Percentiles rank a stretch among this genome's conserved stretches.
Conservation (phyloP, 1,284 basidiomycete species). For the Sanghuangporus weigelae region DNA sequence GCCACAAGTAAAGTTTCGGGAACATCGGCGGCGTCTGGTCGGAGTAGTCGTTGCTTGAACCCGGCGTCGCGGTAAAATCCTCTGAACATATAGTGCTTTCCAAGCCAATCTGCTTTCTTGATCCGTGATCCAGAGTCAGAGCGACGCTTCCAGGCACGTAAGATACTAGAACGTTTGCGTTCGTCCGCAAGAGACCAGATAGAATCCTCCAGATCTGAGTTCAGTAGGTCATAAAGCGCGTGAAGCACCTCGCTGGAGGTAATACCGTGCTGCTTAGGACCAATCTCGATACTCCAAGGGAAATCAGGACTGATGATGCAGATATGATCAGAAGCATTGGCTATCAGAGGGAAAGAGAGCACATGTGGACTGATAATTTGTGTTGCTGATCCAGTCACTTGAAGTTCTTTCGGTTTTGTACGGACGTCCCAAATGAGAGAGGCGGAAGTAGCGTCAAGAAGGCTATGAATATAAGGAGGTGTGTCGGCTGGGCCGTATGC, state of each 20-base stretch:
- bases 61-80: slow-evolving; percentile 19
- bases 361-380: slow-evolving; percentile 15
- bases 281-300: slow-evolving; percentile 20
- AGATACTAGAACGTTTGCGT: slow-evolving; percentile 18
- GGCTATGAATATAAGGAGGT: slow-evolving; percentile 3
- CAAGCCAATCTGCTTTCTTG: slow-evolving; percentile 20
- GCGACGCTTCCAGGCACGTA: slow-evolving; percentile 14
- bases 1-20: slow-evolving; percentile 20
- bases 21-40: slow-evolving; percentile 16
- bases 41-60: slow-evolving; percentile 11
- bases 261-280: slow-evolving; percentile 18
- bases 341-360: slow-evolving; percentile 18
- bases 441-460: slow-evolving; percentile 9
- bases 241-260: slow-evolving; percentile 19
- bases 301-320: slow-evolving; percentile 19
- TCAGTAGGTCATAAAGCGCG: slow-evolving; percentile 18
- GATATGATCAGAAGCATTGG: slow-evolving; percentile 16
- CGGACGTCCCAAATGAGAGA: slow-evolving; percentile 21
- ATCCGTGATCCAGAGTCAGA: slow-evolving; percentile 13
- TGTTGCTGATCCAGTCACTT: slow-evolving; percentile 1
- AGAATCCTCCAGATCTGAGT: slow-evolving; percentile 17
- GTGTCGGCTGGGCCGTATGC: background rate
- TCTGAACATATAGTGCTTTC: slow-evolving; percentile 21
- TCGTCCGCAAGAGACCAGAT: slow-evolving; percentile 20
- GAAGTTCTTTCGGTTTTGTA: slow-evolving; percentile 9